These are phyloP conservation scores for Mucor indicus DNA, from an alignment of 371 early-diverging fungal genomes.

Conservation along the genomic window DNA sequence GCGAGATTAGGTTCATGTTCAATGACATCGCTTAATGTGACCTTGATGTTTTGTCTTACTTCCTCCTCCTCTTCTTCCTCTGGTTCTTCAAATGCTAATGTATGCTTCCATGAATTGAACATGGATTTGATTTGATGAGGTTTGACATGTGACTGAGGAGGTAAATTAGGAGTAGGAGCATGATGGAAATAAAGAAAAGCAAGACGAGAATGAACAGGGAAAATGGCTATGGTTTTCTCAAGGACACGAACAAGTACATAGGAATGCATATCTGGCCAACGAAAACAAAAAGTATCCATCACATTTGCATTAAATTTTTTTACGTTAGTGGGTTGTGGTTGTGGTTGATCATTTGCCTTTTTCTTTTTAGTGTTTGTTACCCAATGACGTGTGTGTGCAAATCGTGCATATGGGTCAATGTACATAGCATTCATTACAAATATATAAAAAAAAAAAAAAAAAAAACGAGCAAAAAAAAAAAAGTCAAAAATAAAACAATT, in stretches of 20 bases:
- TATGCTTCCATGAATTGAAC: slow-evolving; percentile 20
- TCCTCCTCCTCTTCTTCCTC: slow-evolving; percentile 1
- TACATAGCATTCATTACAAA: slow-evolving; percentile 3
- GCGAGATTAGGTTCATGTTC: slow-evolving; percentile 1
- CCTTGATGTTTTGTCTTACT: not conserved
- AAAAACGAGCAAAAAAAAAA: slow-evolving; percentile 2
- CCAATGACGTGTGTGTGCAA: slow-evolving; percentile 3
- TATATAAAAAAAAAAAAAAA: slow-evolving; percentile 3
- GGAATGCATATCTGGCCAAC: slow-evolving; percentile 29
- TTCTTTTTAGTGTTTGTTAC: not conserved
- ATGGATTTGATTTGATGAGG: slow-evolving; percentile 12
- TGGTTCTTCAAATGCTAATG: not conserved
- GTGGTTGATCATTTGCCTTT: not conserved
- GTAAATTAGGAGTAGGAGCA: slow-evolving; percentile 10
- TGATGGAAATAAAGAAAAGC: slow-evolving; percentile 33
- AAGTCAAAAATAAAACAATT: not conserved
- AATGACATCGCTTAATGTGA: slow-evolving; percentile 16
- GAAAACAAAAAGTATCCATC: slow-evolving; percentile 32
- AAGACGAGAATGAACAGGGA: slow-evolving; percentile 18
- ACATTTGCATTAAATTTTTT: slow-evolving; percentile 3
- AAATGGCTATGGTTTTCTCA: slow-evolving; percentile 23
- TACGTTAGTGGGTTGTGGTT: not conserved
- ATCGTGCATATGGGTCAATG: slow-evolving; percentile 1
- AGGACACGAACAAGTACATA: slow-evolving; percentile 31
- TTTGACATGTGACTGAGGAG: not conserved